Conservation (phyloP, 257 asterid genomes). For the Ajuga chamaepitys region DNA sequence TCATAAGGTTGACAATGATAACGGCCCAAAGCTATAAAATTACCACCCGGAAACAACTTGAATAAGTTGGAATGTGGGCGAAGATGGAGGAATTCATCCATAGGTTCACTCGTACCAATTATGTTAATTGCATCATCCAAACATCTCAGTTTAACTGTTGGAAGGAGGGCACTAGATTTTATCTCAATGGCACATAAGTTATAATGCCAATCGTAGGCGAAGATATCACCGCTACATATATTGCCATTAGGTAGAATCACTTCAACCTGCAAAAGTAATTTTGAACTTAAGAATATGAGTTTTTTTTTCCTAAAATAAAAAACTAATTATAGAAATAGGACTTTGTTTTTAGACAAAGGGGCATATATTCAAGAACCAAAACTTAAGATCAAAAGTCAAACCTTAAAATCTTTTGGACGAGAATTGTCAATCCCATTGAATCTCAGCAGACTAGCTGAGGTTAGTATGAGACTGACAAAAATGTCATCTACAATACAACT, state of each 20-base stretch:
- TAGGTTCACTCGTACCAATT: too few relatives aligned
- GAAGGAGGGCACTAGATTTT: not conserved
- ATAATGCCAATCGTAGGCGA: not conserved
- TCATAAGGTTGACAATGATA: not conserved
- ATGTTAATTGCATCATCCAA: not conserved
- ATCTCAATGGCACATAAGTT: not conserved
- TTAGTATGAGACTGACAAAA: not conserved
- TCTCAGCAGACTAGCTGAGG: not conserved
- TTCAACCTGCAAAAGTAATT: not conserved
- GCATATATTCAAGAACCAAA: too few relatives aligned
- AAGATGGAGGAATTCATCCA: not conserved
- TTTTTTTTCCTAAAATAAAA: too few relatives aligned
- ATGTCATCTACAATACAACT: not conserved
- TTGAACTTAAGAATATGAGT: not conserved
- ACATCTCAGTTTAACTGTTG: not conserved
- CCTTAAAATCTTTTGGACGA: not conserved
- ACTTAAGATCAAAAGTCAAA: not conserved
- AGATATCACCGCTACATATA: not conserved
- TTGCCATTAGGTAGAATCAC: not conserved
- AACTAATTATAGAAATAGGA: too few relatives aligned
- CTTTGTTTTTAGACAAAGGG: too few relatives aligned
- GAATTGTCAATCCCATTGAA: not conserved
- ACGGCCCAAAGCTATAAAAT: not conserved
- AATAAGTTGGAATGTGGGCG: not conserved
- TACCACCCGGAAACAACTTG: not conserved